These are phyloP conservation scores for Nemania bipapillata DNA, from an alignment of 2,329 filamentous ascomycete species.

Conservation along the genomic window DNA sequence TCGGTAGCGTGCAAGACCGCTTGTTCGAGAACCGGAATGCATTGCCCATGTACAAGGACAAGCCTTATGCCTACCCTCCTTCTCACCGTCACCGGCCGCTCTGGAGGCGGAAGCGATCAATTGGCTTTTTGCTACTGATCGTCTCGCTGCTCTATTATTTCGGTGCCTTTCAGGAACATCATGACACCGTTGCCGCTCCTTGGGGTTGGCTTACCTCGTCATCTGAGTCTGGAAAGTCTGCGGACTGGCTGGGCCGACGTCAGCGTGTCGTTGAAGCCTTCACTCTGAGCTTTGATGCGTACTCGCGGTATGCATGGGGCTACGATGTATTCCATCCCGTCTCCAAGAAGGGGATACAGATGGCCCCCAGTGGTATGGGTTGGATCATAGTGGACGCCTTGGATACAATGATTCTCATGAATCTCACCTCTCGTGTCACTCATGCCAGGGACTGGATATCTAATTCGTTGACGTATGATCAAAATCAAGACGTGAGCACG, in stretches of 20 bases:
- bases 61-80: conserved; percentile 80
- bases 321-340: conserved; percentile 89
- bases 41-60: conserved; percentile 98
- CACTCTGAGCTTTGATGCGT: conserved; percentile 89
- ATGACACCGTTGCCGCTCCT: conserved; percentile 52
- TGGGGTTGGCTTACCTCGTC: conserved; percentile 70
- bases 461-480: conserved; percentile 82
- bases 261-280: conserved; percentile 90
- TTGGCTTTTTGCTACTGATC: conserved; percentile 65
- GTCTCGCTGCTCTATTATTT: conserved; percentile 74
- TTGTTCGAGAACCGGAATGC: conserved; percentile 70
- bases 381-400: conserved; percentile 98
- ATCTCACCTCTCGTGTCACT: conserved; percentile 83
- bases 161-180: conserved; percentile 65
- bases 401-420: conserved; percentile 98
- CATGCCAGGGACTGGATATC: conserved; percentile 91
- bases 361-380: conserved; percentile 88
- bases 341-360: conserved; percentile 80
- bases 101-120: conserved; percentile 71
- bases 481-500: conserved; percentile 94
- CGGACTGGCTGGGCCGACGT: conserved; percentile 81
- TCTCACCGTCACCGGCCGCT: conserved; percentile 68
- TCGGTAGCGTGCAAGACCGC: conserved; percentile 68
- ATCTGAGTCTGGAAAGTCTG: conserved; percentile 55
- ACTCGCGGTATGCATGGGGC: conserved; percentile 93